Evolutionary conservation across 163 green algal species (phyloP).

Genomic region (Scenedesmus sp.): DNA sequence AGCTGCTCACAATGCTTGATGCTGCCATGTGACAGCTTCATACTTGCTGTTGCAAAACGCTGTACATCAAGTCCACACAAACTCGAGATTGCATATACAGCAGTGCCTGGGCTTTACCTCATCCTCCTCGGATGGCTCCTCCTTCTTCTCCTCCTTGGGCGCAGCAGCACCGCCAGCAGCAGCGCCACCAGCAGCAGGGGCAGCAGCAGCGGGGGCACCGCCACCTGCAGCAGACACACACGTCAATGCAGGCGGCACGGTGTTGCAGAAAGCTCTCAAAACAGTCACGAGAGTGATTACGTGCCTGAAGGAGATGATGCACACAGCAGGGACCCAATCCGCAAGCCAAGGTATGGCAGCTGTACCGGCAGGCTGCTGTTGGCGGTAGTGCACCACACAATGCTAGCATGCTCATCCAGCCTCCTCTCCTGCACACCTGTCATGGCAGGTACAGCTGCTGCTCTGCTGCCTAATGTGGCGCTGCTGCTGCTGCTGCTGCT

Average conservation of each 20-base stretch:
- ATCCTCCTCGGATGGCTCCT: slow-evolving; percentile 80
- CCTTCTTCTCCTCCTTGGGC: slow-evolving; percentile 84
- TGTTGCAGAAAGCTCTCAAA: not conserved
- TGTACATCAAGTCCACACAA: not conserved
- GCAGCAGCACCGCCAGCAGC: slow-evolving; percentile 63
- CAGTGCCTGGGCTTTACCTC: slow-evolving; percentile 14
- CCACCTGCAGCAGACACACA: slow-evolving; percentile 33
- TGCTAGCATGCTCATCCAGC: not conserved
- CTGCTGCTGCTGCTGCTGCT: not conserved
- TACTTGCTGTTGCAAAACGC: too few species aligned
- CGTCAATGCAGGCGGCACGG: not conserved
- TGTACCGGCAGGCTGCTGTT: not conserved
- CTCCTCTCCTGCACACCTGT: not conserved
- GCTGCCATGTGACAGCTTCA: too few species aligned
- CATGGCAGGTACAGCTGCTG: not conserved
- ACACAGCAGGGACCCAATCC: too few species aligned
- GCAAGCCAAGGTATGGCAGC: not conserved
- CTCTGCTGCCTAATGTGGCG: not conserved
- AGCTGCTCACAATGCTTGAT: not conserved
- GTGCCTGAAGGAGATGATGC: too few species aligned
- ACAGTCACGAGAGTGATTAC: not conserved
- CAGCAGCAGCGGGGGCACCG: slow-evolving; percentile 56
- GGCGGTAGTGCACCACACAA: not conserved
- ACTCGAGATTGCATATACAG: not conserved
- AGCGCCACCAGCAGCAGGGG: slow-evolving; percentile 54